phyloP scores from a whole-genome alignment of 305 asterid species.

The Coffea humblotiana region DNA sequence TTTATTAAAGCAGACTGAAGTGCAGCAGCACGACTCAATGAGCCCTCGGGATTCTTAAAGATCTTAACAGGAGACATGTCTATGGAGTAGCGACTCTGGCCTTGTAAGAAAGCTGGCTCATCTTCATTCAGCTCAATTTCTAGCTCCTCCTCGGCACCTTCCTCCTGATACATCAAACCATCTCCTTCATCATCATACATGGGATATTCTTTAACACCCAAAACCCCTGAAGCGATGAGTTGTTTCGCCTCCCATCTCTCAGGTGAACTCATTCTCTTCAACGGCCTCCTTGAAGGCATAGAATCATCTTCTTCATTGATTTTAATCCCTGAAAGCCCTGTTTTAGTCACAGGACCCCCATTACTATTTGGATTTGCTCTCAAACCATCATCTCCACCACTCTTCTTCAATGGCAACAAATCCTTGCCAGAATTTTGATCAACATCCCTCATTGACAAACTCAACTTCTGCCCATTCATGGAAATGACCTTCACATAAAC shows the following conservation, averaged over 20 bases:
- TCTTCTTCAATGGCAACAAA: slow-evolving; percentile 75
- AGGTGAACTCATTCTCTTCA: slow-evolving; percentile 92
- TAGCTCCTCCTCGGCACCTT: slow-evolving; percentile 90
- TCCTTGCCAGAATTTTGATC: slow-evolving; percentile 87
- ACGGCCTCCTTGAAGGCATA: slow-evolving; percentile 73
- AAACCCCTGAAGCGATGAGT: slow-evolving; percentile 80
- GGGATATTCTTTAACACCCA: slow-evolving; percentile 72
- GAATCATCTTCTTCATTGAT: slow-evolving; percentile 58
- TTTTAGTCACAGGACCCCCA: slow-evolving; percentile 48
- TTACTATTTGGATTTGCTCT: slow-evolving; percentile 54
- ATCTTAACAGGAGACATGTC: slow-evolving; percentile 92
- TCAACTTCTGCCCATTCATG: slow-evolving; percentile 70
- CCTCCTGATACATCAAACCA: slow-evolving; percentile 83
- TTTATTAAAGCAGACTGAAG: slow-evolving; percentile 86
- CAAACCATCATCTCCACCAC: slow-evolving; percentile 45
- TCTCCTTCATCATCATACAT: slow-evolving; percentile 81
- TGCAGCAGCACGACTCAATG: slow-evolving; percentile 94
- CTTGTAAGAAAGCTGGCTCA: slow-evolving; percentile 88
- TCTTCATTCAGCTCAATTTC: slow-evolving; percentile 92
- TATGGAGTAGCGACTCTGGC: slow-evolving; percentile 74
- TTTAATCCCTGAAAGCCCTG: slow-evolving; percentile 78
- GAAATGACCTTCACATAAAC: slow-evolving; percentile 87
- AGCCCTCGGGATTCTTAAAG: slow-evolving; percentile 92
- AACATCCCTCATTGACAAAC: slow-evolving; percentile 90
- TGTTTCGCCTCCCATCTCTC: slow-evolving; percentile 96